Conservation (phyloP, 2,329 filamentous ascomycete species). For the Colletotrichum chrysophilum region DNA sequence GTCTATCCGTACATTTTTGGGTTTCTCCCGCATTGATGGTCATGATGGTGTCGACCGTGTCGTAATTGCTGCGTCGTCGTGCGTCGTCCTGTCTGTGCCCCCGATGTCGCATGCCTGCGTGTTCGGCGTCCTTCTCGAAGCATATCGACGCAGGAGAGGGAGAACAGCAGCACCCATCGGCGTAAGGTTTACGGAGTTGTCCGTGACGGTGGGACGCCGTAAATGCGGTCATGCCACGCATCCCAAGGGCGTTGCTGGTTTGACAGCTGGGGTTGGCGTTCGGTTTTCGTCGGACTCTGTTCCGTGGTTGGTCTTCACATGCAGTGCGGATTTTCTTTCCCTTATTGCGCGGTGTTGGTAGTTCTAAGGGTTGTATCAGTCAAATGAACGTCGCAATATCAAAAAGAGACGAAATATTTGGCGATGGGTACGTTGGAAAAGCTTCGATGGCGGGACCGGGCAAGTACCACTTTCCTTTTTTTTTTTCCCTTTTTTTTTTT, state of each 20-base stretch:
- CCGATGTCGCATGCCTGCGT: not conserved
- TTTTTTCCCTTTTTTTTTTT: not conserved
- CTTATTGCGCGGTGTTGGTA: not conserved
- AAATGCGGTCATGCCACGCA: not conserved
- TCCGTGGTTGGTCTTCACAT: not conserved
- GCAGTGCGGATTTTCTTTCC: not conserved
- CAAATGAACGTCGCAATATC: not conserved
- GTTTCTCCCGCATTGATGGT: not conserved
- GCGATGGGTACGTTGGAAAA: not conserved
- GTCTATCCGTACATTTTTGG: not conserved
- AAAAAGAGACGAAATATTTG: not conserved
- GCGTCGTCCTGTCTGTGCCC: not conserved
- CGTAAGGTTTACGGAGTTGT: constrained; percentile 1
- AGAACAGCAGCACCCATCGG: not conserved
- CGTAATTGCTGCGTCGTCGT: not conserved
- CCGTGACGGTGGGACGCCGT: not conserved
- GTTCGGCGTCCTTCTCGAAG: constrained; percentile 6
- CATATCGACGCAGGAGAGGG: not conserved
- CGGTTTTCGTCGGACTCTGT: not conserved
- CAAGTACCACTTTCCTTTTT: not conserved
- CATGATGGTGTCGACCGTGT: not conserved
- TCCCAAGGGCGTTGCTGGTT: not conserved
- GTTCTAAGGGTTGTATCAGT: not conserved
- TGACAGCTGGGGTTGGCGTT: not conserved
- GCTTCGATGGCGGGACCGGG: not conserved